Evolutionary conservation across 768 basidiomycete species (phyloP).

Genomic region (Kwoniella sp.): DNA sequence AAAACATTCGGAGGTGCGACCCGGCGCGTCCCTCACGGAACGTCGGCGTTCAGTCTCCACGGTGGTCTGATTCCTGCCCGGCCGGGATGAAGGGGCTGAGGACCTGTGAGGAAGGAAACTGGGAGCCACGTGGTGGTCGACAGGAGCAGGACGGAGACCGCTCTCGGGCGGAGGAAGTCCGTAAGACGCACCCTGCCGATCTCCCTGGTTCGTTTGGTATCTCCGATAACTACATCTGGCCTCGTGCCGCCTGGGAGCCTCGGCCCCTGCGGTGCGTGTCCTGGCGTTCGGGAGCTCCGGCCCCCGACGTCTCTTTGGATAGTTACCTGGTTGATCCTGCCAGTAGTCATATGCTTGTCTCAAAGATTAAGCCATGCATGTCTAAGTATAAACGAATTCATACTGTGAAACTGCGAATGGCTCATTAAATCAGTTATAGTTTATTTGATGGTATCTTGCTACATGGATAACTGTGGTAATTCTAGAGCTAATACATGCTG

Average conservation of each 20-base stretch:
- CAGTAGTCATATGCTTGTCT: constrained; percentile 80
- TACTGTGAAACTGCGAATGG: constrained; percentile 76
- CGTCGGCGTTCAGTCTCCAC: constrained; percentile 49
- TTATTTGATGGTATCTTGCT: constrained; percentile 71
- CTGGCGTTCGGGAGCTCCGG: neutral
- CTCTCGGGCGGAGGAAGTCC: too few relatives aligned
- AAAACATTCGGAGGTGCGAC: constrained; percentile 51
- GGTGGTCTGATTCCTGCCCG: constrained; percentile 46
- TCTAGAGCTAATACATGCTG: constrained; percentile 73
- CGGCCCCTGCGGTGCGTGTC: neutral
- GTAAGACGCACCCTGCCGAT: constrained; percentile 4
- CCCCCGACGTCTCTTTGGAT: constrained; percentile 50
- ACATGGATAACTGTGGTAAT: constrained; percentile 77
- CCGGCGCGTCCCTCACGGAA: constrained; percentile 23
- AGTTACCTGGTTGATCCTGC: constrained; percentile 81
- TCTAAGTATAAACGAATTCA: constrained; percentile 69
- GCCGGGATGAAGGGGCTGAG: constrained; percentile 49
- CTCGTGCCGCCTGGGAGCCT: too few relatives aligned
- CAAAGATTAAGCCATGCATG: constrained; percentile 80
- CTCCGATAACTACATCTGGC: constrained; percentile 13
- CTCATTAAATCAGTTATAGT: constrained; percentile 81
- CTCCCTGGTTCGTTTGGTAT: constrained; percentile 1
- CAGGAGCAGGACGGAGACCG: constrained; percentile 9
- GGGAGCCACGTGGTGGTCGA: constrained; percentile 48
- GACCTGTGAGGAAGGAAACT: constrained; percentile 56